Percentiles rank a stretch among this genome's conserved stretches.
Evolutionary conservation across 1,284 basidiomycete species (phyloP).

Genomic region (Cryptococcus sp.): DNA sequence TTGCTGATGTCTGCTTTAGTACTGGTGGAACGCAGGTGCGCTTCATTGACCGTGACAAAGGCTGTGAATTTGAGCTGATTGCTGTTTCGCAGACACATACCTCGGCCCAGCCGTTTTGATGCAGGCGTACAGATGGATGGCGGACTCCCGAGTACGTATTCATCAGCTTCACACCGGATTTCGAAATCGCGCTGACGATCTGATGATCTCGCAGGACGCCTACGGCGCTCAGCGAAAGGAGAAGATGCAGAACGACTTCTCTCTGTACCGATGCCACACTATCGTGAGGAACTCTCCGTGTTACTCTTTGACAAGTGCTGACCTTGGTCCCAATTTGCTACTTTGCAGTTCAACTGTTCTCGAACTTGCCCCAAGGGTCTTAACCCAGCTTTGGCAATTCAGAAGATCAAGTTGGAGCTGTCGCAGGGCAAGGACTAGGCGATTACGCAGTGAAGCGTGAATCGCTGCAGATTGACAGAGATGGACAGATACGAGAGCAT

Average conservation of each 20-base stretch:
- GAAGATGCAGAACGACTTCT: conserved; percentile 91
- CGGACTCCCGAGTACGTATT: conserved; percentile 79
- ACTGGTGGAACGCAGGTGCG: conserved; percentile 93
- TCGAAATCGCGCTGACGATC: not conserved
- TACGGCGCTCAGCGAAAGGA: conserved; percentile 82
- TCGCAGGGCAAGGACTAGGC: conserved; percentile 53
- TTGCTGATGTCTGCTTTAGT: conserved; percentile 48
- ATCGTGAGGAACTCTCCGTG: conserved; percentile 76
- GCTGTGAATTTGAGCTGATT: not conserved
- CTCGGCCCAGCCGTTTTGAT: conserved; percentile 95
- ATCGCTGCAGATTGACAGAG: too few relatives aligned
- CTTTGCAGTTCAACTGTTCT: conserved; percentile 59
- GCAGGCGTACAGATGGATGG: conserved; percentile 97
- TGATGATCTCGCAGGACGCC: conserved; percentile 62
- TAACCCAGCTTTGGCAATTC: conserved; percentile 79
- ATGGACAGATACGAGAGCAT: too few relatives aligned
- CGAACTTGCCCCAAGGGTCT: conserved; percentile 95
- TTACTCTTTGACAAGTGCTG: conserved; percentile 1
- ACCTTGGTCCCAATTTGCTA: not conserved
- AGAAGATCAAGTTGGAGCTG: conserved; percentile 85
- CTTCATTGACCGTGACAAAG: not conserved
- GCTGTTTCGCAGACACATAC: conserved; percentile 69
- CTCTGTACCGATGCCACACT: conserved; percentile 87
- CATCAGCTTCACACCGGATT: not conserved
- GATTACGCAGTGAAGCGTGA: too few relatives aligned